Evolutionary conservation across 2,329 filamentous ascomycete genomes (phyloP).

Genomic region (Botryosphaeria agaves): DNA sequence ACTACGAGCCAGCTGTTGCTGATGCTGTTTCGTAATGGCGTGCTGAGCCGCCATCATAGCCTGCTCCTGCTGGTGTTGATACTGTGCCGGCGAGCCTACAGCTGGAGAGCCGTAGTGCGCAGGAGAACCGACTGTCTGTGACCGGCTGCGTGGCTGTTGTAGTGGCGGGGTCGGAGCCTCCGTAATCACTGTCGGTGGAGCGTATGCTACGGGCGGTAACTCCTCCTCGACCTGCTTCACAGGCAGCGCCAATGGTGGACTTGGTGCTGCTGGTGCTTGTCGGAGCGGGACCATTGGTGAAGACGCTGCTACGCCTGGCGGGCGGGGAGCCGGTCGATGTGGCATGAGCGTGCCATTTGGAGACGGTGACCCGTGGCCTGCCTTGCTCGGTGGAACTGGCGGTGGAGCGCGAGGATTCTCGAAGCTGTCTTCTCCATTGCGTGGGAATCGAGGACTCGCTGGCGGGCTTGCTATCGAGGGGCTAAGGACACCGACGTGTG

Average conservation of each 20-base stretch:
- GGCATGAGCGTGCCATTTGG: slow-evolving; percentile 45
- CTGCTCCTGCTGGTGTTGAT: slow-evolving; percentile 66
- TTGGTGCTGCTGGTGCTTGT: slow-evolving; percentile 38
- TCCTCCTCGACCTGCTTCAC: slow-evolving; percentile 17
- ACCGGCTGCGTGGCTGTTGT: slow-evolving; percentile 20
- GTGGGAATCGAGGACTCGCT: slow-evolving; percentile 70
- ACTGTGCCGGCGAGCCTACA: slow-evolving; percentile 19
- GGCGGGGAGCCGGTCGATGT: slow-evolving; percentile 69
- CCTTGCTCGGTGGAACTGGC: slow-evolving; percentile 45
- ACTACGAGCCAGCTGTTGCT: slow-evolving; percentile 46
- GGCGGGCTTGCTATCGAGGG: slow-evolving; percentile 56
- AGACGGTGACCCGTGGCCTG: slow-evolving; percentile 30
- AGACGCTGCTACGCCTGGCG: slow-evolving; percentile 38
- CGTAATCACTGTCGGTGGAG: slow-evolving; percentile 20
- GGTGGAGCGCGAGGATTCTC: slow-evolving; percentile 91
- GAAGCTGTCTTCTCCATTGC: slow-evolving; percentile 84
- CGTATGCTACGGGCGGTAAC: slow-evolving; percentile 23
- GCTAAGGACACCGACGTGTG: slow-evolving; percentile 31
- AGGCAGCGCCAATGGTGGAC: slow-evolving; percentile 14
- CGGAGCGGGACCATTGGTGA: slow-evolving; percentile 36
- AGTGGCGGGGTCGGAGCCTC: slow-evolving; percentile 17
- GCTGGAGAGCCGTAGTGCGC: slow-evolving; percentile 13
- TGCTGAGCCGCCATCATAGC: slow-evolving; percentile 67
- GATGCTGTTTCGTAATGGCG: slow-evolving; percentile 48
- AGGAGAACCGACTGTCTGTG: slow-evolving; percentile 22